phyloP scores from a whole-genome alignment of 2,329 filamentous ascomycete genomes.

The Clonostachys rosea region DNA sequence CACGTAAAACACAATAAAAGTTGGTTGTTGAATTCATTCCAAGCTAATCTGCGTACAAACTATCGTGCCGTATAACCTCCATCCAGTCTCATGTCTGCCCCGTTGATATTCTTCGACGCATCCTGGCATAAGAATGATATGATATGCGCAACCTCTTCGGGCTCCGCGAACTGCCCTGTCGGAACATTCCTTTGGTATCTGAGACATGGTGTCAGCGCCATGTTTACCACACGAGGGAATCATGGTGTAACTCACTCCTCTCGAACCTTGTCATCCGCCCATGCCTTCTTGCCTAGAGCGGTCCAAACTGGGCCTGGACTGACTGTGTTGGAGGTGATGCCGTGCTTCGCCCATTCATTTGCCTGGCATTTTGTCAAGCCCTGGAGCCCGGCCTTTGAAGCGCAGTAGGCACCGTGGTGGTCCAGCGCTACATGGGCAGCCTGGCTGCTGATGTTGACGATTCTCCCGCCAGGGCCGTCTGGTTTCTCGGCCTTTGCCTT shows the following conservation, averaged over 20 bases:
- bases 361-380: conserved; percentile 6
- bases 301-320: conserved; percentile 6
- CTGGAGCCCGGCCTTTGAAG: conserved; percentile 6
- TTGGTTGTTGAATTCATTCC: too few species aligned
- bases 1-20: too few species aligned
- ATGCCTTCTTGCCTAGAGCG: conserved; percentile 6
- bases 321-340: conserved; percentile 6
- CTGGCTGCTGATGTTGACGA: conserved; percentile 6
- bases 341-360: conserved; percentile 4
- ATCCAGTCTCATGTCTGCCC: conserved; percentile 5
- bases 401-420: conserved; percentile 6
- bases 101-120: conserved; percentile 5
- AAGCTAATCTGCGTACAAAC: not conserved
- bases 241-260: conserved; percentile 2
- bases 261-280: conserved; percentile 5
- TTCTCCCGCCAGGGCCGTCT: conserved; percentile 4
- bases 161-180: conserved; percentile 6
- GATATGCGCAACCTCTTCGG: conserved; percentile 5
- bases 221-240: too few species aligned
- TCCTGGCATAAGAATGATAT: conserved; percentile 6
- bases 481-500: not conserved
- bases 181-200: conserved; percentile 5
- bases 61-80: conserved; percentile 6
- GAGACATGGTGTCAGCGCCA: not conserved
- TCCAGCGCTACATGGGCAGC: conserved; percentile 7